These are phyloP conservation scores for Cryptosporidium sp. DNA, from an alignment of 169 alveolate species.

Conservation along the genomic window DNA sequence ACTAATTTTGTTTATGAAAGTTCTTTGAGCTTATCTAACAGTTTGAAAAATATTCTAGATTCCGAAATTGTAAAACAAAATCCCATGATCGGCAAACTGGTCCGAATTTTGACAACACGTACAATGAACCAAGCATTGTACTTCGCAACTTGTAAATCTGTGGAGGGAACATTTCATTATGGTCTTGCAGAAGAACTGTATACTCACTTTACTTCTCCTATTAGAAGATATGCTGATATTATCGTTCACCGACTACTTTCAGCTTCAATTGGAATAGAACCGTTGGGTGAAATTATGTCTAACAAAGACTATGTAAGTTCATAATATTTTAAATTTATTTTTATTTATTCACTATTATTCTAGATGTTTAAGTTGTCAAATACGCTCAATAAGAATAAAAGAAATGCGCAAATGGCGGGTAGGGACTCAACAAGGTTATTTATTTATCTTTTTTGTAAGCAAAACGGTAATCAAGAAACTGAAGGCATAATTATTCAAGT, in stretches of 20 bases:
- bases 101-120: conserved; percentile 93
- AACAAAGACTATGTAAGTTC: conserved; percentile 80
- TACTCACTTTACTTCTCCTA: conserved; percentile 99
- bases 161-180: conserved; percentile 88
- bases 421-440: conserved; percentile 91
- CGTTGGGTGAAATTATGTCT: conserved; percentile 86
- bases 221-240: conserved; percentile 98
- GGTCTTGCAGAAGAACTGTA: conserved; percentile 96
- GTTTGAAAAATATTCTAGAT: conserved; percentile 88
- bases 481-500: conserved; percentile 77
- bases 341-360: conserved; percentile 14
- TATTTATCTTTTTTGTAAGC: conserved; percentile 90
- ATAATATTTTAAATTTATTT: background rate
- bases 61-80: conserved; percentile 79
- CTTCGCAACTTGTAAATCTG: conserved; percentile 76
- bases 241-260: conserved; percentile 95
- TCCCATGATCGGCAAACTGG: conserved; percentile 88
- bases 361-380: conserved; percentile 92
- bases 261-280: conserved; percentile 88
- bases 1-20: conserved; percentile 84
- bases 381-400: conserved; percentile 89
- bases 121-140: conserved; percentile 95
- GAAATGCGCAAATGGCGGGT: conserved; percentile 93
- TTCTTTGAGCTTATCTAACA: conserved; percentile 89
- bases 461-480: conserved; percentile 76